Base-by-base conservation (phyloP, 1,139 yeast genomes). In the Torulaspora globosa region DNA sequence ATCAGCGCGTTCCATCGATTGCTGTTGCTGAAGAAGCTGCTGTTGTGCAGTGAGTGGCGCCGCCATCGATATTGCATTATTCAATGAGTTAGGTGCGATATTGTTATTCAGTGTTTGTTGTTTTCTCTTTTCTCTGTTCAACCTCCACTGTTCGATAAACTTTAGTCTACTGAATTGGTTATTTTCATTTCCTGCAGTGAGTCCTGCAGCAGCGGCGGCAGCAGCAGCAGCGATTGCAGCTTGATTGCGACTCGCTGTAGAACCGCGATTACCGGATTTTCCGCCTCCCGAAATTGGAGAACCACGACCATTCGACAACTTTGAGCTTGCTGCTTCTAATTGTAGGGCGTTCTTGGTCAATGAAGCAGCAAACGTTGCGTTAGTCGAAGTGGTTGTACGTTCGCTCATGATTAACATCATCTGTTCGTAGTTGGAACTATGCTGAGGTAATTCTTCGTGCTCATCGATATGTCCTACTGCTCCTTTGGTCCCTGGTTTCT, bases 401-500 rank as follows among this genome's bases (percentile, higher is more conserved):
- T 67, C 72, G 44, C 59, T 65, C 66, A 68, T 58, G 2, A 67
- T 62, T 33, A 80, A 69, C 97, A 92, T 90, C 61, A 89, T 73
- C 62, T 87, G 96, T 66, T 92, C 97, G 66, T 86, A 89, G 54
- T 89, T 95, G 2, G 90, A 81, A 30, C 86, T 83, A 58, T 85
- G 85, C 60, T 87, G 96, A 10, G 79, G 78, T 32, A 73, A 64
- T 51, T 81, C 86, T 57, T 80, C 87, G 56, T 80, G 86, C 39
- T 80, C 63, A 27, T 76, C 77, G 41, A 68, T 63, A 54, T 69
- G 75, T 49, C 72, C 72, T 30, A 67, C 72, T 37, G 68, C 70
- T 21, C 69, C 69, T 50, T 66, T 67, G 8, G 71, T 70, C 1
- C 71, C 67, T 26, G 73, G 70, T 45, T 68, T 73, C 2, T 72